Evolutionary conservation across 2,329 filamentous ascomycete species (phyloP), one percentile per base, ranked within the genome.

Genomic region (Hirsutella thompsonii): DNA sequence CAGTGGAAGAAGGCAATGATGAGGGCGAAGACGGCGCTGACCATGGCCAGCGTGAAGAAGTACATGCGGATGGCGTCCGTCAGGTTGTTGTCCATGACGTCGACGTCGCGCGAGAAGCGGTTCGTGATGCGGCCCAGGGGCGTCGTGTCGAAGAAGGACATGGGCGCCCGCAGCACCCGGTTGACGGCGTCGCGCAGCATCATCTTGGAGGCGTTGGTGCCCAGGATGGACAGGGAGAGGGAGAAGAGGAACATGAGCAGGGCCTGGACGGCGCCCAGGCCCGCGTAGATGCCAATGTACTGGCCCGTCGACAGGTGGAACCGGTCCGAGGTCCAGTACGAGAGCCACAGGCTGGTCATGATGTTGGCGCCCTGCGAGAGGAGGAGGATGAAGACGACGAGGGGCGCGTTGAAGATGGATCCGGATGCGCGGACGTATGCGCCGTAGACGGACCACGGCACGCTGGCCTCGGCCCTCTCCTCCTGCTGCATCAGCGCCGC

Each of bases 1-100:
- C 87, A 95, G 64, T 92, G 79, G 65, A 93, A 96, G 64, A 83
- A 95, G n/a, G 85, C 81, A 52, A 96, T 92, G 64, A 94, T 93
- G 49, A 96, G 71, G 34, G 80, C 77, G 56, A 95, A 94, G 29
- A 94, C 84, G 4, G 83, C 80, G 2, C 81, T 67, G 49, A 94
- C 88, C 73, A 83, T 86, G 32, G 76, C 81, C 50, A 94, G 63
- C 2, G 87, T 94, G 51, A 95, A 66, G 52, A 89, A 81, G 66
- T 90, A 95, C 79, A 95, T 94, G 48, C 90, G 79, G 62, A 95
- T 86, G 3, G 86, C 82, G 52, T 95, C 90, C 0, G 83, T 83
- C 35, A 95, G 65, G 43, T 80, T 86, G 59, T 94, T 94, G 63
- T 96, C 92, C 87, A 96, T 93, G 42, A 92, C 86, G 54, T 95